These are phyloP conservation scores for Oryza glaberrima DNA, from an alignment of 176 grass and related monocot species.

Conservation along the genomic window DNA sequence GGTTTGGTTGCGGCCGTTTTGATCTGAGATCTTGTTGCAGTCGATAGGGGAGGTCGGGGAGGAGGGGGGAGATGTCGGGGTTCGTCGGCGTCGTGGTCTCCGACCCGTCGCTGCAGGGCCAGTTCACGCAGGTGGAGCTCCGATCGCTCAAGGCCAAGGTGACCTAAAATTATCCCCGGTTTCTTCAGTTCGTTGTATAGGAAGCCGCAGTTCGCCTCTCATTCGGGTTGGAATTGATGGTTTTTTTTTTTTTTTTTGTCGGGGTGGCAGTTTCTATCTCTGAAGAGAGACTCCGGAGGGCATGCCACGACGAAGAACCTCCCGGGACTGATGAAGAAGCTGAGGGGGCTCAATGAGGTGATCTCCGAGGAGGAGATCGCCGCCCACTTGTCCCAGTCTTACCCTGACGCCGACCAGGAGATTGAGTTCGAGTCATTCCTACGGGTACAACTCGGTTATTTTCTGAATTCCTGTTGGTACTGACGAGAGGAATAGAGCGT, in stretches of 20 bases:
- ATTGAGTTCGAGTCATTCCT: slow-evolving; percentile 95
- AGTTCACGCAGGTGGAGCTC: slow-evolving; percentile 99
- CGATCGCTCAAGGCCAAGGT: slow-evolving; percentile 91
- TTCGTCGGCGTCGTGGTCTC: slow-evolving; percentile 90
- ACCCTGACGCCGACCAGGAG: slow-evolving; percentile 67
- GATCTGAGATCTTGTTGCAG: slow-evolving; percentile 46
- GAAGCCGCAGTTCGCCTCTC: not conserved
- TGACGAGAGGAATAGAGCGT: not conserved
- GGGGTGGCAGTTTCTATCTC: slow-evolving; percentile 64
- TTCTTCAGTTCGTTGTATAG: not conserved
- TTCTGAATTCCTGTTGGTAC: slow-evolving; percentile 5
- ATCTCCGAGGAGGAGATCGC: slow-evolving; percentile 71
- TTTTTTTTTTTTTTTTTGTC: slow-evolving; percentile 3
- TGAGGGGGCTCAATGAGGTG: slow-evolving; percentile 80
- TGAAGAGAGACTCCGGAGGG: slow-evolving; percentile 64
- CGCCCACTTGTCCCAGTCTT: slow-evolving; percentile 61
- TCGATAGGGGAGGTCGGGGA: slow-evolving; percentile 7
- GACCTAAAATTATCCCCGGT: slow-evolving; percentile 17
- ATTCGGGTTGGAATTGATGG: not conserved
- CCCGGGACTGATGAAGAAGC: slow-evolving; percentile 76
- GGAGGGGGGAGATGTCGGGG: slow-evolving; percentile 61
- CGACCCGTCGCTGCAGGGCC: slow-evolving; percentile 93
- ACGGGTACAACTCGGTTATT: slow-evolving; percentile 48
- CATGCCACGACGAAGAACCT: slow-evolving; percentile 82
- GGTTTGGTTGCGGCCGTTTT: not conserved